phyloP scores from a whole-genome alignment of 108 stramenopile genomes.

The Pseudonitzschia multiseries region DNA sequence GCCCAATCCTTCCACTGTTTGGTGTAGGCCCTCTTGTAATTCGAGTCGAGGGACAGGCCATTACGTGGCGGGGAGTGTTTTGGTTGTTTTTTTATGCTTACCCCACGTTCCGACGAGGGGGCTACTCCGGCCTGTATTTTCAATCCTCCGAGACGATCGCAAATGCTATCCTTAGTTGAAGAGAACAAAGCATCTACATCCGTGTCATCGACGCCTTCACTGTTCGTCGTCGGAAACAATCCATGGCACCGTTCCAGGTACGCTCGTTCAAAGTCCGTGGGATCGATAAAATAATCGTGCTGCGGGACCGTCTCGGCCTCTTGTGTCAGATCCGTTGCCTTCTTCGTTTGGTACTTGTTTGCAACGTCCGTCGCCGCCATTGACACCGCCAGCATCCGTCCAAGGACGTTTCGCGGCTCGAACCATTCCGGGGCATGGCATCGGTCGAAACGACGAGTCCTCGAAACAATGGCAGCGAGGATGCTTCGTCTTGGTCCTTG shows the following conservation, averaged over 20 bases:
- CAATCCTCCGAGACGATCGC: conserved; percentile 11
- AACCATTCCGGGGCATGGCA: conserved; percentile 34
- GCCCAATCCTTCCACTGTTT: conserved; percentile 16
- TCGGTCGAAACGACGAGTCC: conserved; percentile 43
- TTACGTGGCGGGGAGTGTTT: background rate
- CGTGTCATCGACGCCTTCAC: background rate
- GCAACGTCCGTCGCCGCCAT: conserved; percentile 25
- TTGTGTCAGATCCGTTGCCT: background rate
- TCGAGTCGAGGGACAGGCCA: background rate
- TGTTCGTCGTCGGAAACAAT: background rate
- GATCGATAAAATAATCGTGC: background rate
- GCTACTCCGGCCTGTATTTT: background rate
- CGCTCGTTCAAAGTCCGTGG: background rate
- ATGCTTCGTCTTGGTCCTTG: background rate
- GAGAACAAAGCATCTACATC: background rate
- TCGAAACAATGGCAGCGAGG: background rate
- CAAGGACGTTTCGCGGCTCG: conserved; percentile 37
- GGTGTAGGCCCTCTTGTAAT: background rate
- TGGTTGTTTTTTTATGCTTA: background rate
- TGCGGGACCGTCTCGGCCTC: background rate
- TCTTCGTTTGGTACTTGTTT: background rate
- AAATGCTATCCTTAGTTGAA: background rate
- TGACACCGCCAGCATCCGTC: conserved; percentile 39
- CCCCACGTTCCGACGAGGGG: background rate
- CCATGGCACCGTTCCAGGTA: background rate